Percentiles rank a stretch among this genome's conserved stretches.
phyloP scores from a whole-genome alignment of 495 filamentous ascomycete species.

The Trichoderma orchidacearum region DNA sequence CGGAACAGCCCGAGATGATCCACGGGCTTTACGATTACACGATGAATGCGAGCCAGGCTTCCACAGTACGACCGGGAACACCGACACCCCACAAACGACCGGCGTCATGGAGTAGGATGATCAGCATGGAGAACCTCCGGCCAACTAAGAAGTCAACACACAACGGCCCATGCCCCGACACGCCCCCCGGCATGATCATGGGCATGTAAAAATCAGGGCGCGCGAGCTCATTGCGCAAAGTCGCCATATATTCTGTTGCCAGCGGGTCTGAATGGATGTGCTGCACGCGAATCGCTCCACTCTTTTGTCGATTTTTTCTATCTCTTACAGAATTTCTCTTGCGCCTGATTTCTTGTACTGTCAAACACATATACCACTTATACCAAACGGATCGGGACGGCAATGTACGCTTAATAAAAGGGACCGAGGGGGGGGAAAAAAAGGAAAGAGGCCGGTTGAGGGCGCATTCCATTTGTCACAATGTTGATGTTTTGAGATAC shows the following conservation, averaged over 20 bases:
- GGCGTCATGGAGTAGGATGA: background rate
- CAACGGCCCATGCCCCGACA: too few relatives aligned
- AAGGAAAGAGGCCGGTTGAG: background rate
- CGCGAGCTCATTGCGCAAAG: too few relatives aligned
- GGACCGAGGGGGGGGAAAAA: background rate
- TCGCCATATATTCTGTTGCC: background rate
- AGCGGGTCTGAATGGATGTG: background rate
- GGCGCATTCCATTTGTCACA: background rate
- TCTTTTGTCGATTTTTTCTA: background rate
- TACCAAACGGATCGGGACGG: background rate
- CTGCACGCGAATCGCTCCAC: background rate
- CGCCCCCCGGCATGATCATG: background rate
- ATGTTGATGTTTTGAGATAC: background rate
- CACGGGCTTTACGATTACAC: background rate
- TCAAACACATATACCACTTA: background rate
- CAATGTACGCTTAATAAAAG: background rate
- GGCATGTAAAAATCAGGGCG: background rate
- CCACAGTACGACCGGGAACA: background rate
- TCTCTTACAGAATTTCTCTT: background rate
- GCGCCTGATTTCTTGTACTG: background rate
- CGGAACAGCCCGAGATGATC: background rate
- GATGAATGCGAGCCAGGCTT: background rate
- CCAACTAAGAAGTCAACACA: background rate
- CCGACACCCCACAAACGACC: background rate
- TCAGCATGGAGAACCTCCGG: conserved; percentile 1